A percentile compares a stretch with the other conserved stretches of the same genome.
phyloP scores from a whole-genome alignment of 768 basidiomycete species.

The Pulveroboletus sp. region DNA sequence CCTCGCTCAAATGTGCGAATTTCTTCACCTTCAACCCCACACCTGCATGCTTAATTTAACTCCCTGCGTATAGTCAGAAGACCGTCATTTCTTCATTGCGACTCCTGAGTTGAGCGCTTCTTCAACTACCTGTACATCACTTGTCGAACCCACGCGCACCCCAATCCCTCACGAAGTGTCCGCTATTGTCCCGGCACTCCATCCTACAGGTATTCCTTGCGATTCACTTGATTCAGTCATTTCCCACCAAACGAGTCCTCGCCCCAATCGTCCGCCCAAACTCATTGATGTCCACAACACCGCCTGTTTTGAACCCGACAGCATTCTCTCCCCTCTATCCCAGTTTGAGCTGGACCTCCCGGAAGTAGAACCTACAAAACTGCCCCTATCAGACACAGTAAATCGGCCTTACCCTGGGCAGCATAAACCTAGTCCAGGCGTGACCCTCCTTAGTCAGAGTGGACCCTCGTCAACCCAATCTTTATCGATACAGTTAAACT shows the following conservation, averaged over 20 bases:
- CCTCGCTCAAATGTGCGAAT: slow-evolving; percentile 27
- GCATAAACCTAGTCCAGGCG: neutral
- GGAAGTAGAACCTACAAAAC: slow-evolving; percentile 17
- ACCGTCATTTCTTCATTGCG: neutral
- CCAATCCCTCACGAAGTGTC: neutral
- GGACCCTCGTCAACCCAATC: neutral
- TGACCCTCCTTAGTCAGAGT: neutral
- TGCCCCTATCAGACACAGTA: slow-evolving; percentile 20
- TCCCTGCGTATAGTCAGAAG: slow-evolving; percentile 10
- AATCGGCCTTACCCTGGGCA: slow-evolving; percentile 15
- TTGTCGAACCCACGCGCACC: slow-evolving; percentile 4
- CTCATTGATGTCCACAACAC: neutral
- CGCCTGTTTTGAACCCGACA: neutral
- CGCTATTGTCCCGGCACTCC: neutral
- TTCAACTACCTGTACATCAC: slow-evolving; percentile 7
- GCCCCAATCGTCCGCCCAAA: neutral
- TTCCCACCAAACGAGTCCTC: neutral
- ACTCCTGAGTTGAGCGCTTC: slow-evolving; percentile 15
- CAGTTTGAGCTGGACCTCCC: slow-evolving; percentile 23
- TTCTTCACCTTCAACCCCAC: slow-evolving; percentile 8
- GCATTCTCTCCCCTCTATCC: slow-evolving; percentile 17
- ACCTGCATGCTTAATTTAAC: slow-evolving; percentile 1
- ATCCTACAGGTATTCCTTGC: neutral
- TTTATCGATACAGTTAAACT: neutral
- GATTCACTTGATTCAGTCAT: neutral